phyloP scores from a whole-genome alignment of 177 flowering plant species.

The Telopea speciosissima region DNA sequence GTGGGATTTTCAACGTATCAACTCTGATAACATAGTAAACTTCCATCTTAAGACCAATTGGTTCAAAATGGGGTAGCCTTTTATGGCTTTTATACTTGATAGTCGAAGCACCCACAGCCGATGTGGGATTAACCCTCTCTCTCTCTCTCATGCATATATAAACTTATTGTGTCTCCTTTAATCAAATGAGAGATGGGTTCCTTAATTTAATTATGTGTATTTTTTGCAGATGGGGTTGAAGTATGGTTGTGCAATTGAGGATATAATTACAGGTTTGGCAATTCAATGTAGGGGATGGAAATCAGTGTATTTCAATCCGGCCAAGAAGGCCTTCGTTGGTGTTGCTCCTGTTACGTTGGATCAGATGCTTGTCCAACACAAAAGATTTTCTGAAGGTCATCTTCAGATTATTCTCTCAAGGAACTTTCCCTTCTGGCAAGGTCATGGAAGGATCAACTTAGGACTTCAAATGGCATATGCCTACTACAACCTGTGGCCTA shows the following conservation, averaged over 20 bases:
- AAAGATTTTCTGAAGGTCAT: conserved; percentile 78
- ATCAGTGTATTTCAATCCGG: conserved; percentile 47
- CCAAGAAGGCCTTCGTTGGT: conserved; percentile 47
- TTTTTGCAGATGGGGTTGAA: conserved; percentile 62
- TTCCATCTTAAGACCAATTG: too few relatives aligned
- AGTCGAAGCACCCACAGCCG: too few relatives aligned
- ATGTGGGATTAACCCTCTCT: too few relatives aligned
- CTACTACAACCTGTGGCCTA: conserved; percentile 44
- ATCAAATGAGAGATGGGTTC: too few relatives aligned
- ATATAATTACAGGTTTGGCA: conserved; percentile 56
- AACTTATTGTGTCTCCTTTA: too few relatives aligned
- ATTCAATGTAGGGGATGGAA: conserved; percentile 77
- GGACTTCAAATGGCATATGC: conserved; percentile 55
- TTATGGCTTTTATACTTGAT: too few relatives aligned
- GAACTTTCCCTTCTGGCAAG: conserved; percentile 41
- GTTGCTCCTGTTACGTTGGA: conserved; percentile 44
- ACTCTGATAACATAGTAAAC: too few relatives aligned
- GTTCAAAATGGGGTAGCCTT: too few relatives aligned
- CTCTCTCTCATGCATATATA: too few relatives aligned
- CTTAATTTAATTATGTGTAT: background rate
- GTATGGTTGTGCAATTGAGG: conserved; percentile 65
- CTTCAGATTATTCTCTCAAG: conserved; percentile 49
- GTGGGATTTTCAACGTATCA: too few relatives aligned
- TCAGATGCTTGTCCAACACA: conserved; percentile 52
- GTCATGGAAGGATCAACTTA: conserved; percentile 36